These are phyloP conservation scores for Penicillium odoratum DNA, from an alignment of 495 filamentous ascomycete genomes.

Conservation along the genomic window DNA sequence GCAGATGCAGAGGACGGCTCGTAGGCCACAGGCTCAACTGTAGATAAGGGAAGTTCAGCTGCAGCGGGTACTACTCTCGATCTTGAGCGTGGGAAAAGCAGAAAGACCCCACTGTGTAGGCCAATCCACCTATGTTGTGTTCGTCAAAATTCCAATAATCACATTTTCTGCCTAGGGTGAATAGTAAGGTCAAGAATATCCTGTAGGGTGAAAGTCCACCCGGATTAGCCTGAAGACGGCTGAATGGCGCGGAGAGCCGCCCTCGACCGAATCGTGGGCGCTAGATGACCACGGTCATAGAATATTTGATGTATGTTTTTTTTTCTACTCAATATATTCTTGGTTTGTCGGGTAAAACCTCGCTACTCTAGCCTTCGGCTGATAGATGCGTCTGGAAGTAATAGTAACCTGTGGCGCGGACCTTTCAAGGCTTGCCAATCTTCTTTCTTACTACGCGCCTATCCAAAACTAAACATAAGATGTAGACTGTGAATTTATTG, in stretches of 20 bases:
- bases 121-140: too few relatives aligned
- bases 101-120: too few relatives aligned
- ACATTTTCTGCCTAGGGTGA: too few relatives aligned
- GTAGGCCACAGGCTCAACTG: too few relatives aligned
- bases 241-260: conserved; percentile 2
- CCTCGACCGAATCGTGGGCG: conserved; percentile 9
- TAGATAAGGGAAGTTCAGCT: too few relatives aligned
- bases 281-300: conserved; percentile 9
- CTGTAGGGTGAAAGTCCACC: conserved; percentile 7
- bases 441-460: neutral
- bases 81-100: too few relatives aligned
- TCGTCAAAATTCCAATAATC: too few relatives aligned
- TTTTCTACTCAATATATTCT: too few relatives aligned
- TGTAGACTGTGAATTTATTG: neutral
- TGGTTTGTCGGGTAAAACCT: too few relatives aligned
- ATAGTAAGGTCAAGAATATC: too few relatives aligned
- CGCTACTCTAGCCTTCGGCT: neutral
- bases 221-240: conserved; percentile 9
- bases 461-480: neutral
- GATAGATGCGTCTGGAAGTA: neutral
- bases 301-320: conserved; percentile 6
- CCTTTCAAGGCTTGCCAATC: neutral
- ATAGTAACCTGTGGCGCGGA: neutral
- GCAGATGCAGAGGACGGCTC: too few relatives aligned
- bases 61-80: too few relatives aligned